phyloP scores from a whole-genome alignment of 2,329 filamentous ascomycete genomes.

The Fusarium neocosmosporiellum region DNA sequence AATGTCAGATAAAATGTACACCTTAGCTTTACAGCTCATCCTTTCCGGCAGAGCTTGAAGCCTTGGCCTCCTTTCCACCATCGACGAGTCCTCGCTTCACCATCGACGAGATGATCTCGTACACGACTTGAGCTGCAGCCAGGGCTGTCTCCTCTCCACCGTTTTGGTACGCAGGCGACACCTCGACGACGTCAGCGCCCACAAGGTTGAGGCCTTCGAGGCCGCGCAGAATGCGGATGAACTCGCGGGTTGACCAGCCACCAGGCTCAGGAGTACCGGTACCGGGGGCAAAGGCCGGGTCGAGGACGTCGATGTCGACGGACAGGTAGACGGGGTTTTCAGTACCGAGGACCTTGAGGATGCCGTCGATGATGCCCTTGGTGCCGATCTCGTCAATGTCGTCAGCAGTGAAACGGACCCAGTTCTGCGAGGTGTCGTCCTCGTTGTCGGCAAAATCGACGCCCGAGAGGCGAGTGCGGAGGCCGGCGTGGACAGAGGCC shows the following conservation, averaged over 20 bases:
- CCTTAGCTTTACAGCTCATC: slow-evolving; percentile 51
- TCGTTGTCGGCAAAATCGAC: slow-evolving; percentile 74
- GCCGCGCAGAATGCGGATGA: slow-evolving; percentile 84
- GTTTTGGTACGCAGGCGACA: slow-evolving; percentile 85
- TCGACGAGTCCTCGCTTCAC: slow-evolving; percentile 64
- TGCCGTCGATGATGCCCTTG: slow-evolving; percentile 74
- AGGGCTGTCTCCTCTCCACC: slow-evolving; percentile 83
- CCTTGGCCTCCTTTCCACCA: slow-evolving; percentile 50
- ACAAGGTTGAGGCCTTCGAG: slow-evolving; percentile 87
- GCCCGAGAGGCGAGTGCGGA: slow-evolving; percentile 80
- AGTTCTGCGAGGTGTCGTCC: slow-evolving; percentile 80
- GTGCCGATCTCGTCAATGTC: slow-evolving; percentile 88
- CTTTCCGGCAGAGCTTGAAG: slow-evolving; percentile 30
- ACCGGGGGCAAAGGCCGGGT: slow-evolving; percentile 74
- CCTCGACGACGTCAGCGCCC: slow-evolving; percentile 89
- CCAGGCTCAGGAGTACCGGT: slow-evolving; percentile 92
- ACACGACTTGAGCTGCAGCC: slow-evolving; percentile 85
- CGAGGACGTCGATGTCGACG: slow-evolving; percentile 86
- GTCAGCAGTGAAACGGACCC: slow-evolving; percentile 81
- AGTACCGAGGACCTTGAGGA: slow-evolving; percentile 78
- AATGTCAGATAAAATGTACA: neutral
- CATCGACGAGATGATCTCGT: slow-evolving; percentile 84
- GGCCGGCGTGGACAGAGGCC: slow-evolving; percentile 81
- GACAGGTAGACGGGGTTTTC: slow-evolving; percentile 84
- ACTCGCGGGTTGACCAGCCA: slow-evolving; percentile 89